These are phyloP conservation scores for Diplocarpon mali DNA, from an alignment of 2,329 filamentous ascomycete species.

Conservation along the genomic window DNA sequence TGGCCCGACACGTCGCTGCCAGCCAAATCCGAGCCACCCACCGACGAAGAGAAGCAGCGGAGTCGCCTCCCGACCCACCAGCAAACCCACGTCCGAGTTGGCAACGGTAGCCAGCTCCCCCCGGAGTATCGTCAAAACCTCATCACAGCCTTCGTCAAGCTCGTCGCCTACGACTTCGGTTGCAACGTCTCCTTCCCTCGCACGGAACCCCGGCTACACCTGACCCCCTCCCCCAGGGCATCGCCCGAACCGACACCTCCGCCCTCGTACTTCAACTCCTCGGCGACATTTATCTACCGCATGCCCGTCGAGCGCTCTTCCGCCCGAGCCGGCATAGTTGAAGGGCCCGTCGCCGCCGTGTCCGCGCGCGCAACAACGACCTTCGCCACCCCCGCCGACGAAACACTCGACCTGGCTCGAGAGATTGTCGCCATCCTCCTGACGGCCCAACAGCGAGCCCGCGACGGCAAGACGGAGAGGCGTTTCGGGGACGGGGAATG, in stretches of 20 bases:
- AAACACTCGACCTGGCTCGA: slow-evolving; percentile 48
- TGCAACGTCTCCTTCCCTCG: slow-evolving; percentile 48
- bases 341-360: slow-evolving; percentile 51
- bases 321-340: slow-evolving; percentile 46
- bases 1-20: slow-evolving; percentile 49
- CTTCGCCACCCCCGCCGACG: slow-evolving; percentile 44
- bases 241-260: not conserved
- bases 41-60: slow-evolving; percentile 7
- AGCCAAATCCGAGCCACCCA: slow-evolving; percentile 3
- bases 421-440: slow-evolving; percentile 50
- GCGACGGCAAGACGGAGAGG: slow-evolving; percentile 44
- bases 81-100: slow-evolving; percentile 31
- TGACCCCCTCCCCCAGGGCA: slow-evolving; percentile 26
- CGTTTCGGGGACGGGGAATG: slow-evolving; percentile 47
- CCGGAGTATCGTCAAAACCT: slow-evolving; percentile 45
- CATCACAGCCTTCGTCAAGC: slow-evolving; percentile 49
- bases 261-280: slow-evolving; percentile 44
- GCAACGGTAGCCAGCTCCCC: slow-evolving; percentile 44
- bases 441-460: slow-evolving; percentile 51
- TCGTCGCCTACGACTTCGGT: slow-evolving; percentile 55
- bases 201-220: slow-evolving; percentile 46
- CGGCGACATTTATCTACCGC: slow-evolving; percentile 48
- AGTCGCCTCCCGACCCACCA: slow-evolving; percentile 12
- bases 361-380: slow-evolving; percentile 44
- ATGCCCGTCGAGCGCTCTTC: slow-evolving; percentile 48